Percentiles rank a stretch among this genome's conserved stretches.
These are phyloP conservation scores for Colletotrichum sp. DNA, from an alignment of 2,329 filamentous ascomycete genomes.

Conservation along the genomic window DNA sequence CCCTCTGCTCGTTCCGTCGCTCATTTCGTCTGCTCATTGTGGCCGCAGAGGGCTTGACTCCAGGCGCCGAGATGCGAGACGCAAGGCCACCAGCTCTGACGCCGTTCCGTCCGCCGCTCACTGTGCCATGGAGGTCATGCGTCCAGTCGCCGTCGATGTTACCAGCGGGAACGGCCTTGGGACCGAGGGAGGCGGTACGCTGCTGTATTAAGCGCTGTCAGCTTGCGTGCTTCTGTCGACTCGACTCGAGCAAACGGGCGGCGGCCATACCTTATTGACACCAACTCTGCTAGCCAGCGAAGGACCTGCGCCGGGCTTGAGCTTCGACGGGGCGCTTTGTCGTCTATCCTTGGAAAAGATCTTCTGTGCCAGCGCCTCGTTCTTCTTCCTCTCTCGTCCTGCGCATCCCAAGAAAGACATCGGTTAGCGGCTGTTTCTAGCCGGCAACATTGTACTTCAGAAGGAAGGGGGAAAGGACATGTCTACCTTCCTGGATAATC, in stretches of 20 bases:
- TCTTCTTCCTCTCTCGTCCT: slow-evolving; percentile 74
- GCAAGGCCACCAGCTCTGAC: slow-evolving; percentile 42
- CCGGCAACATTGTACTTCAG: not conserved
- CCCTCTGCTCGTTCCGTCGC: slow-evolving; percentile 35
- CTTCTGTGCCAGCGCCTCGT: slow-evolving; percentile 72
- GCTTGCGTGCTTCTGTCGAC: slow-evolving; percentile 22
- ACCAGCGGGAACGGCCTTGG: slow-evolving; percentile 46
- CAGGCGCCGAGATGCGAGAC: slow-evolving; percentile 49
- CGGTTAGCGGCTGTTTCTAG: not conserved
- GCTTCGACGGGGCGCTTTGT: slow-evolving; percentile 58
- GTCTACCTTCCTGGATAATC: slow-evolving; percentile 58
- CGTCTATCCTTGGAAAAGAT: slow-evolving; percentile 71
- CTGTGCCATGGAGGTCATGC: slow-evolving; percentile 67
- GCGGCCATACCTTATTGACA: slow-evolving; percentile 66
- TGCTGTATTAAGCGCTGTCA: slow-evolving; percentile 20
- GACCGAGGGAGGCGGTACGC: slow-evolving; percentile 31
- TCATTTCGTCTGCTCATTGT: slow-evolving; percentile 23
- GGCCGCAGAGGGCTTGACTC: slow-evolving; percentile 30
- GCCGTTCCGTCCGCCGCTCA: slow-evolving; percentile 33
- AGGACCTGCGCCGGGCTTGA: slow-evolving; percentile 52
- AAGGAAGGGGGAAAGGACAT: not conserved
- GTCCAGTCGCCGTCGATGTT: slow-evolving; percentile 74
- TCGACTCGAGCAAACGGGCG: not conserved
- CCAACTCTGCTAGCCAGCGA: slow-evolving; percentile 76
- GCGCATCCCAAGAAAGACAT: not conserved